Base-by-base conservation (phyloP, 306 rosid genomes). In the Quercus robur region DNA sequence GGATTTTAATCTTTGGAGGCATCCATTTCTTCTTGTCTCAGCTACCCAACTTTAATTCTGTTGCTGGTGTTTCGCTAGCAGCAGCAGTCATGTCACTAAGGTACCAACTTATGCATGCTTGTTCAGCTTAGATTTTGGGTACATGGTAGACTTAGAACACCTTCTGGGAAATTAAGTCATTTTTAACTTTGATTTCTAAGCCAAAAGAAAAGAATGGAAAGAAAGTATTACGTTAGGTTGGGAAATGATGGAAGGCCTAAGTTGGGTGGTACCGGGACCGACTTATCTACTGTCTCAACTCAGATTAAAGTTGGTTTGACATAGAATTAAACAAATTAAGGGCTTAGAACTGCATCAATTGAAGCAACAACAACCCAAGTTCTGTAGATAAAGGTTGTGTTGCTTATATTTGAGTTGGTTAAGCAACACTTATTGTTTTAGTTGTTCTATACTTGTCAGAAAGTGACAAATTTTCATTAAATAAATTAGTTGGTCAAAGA, bases 21-120 rank as follows among this genome's bases (percentile, higher is more conserved):
- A 46, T 93, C 66, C 98, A 94, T 79, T 91, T 94, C 84, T 89
- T 94, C 76, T 94, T 92, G 26, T 92, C 97, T 76, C 97, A 92
- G 90, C 97, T 94, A 77, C 98, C 98, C 19, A 91, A 94, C 76
- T 94, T 92, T 82, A 91, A 94, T 62, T 92, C 97, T 49, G 98
- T 94, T 44, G 97, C 98, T 2, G 92, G 90, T 5, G 92, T 94
- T 84, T 94, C 98, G 4, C 83, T 94, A 21, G 98, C 95, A 20
- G 98, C 98, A 21, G 98, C 98, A 61, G 74, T 91, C 38, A 92
- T 94, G 98, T 92, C 98, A 13, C 84, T 94, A 8, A 86, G 98
- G 98, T 89, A 80, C 14, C 35, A 38, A 17, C 41, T 59, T 61
- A 10, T 25, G 21, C 17, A 67, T 74, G 56, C 26, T 76, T 81